phyloP scores from a whole-genome alignment of 169 alveolate species.

The Cryptosporidium baileyi region DNA sequence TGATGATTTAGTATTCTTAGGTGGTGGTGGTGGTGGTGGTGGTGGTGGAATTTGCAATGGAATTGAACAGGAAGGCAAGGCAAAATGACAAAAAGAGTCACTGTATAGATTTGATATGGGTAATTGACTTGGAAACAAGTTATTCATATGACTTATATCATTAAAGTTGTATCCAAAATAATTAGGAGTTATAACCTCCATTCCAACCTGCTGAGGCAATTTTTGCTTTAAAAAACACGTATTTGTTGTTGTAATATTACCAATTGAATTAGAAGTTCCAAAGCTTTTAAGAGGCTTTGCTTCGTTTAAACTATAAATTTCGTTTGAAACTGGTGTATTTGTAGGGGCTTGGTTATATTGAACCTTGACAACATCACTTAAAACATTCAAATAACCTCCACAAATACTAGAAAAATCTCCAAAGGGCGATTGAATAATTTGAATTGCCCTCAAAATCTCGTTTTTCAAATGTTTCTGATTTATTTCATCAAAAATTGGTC shows the following conservation, averaged over 20 bases:
- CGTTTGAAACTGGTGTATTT: no score
- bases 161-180: no score
- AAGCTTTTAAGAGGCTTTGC: no score
- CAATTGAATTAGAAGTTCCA: no score
- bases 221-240: no score
- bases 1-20: neutral
- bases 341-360: no score
- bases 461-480: constrained; percentile 11
- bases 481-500: constrained; percentile 51
- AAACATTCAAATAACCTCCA: constrained; percentile 38
- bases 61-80: neutral
- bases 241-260: no score
- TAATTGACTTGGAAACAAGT: constrained; percentile 4
- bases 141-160: no score
- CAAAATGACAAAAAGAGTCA: neutral
- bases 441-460: constrained; percentile 60
- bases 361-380: no score
- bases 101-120: neutral
- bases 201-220: neutral
- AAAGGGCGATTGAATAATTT: constrained; percentile 50
- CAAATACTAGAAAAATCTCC: constrained; percentile 65
- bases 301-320: no score
- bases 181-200: neutral
- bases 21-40: constrained; percentile 41
- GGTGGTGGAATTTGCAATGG: constrained; percentile 30